Evolutionary conservation across 2,329 filamentous ascomycete species (phyloP), one percentile per base, ranked within the genome.

Genomic region (Coniochaeta sp.): DNA sequence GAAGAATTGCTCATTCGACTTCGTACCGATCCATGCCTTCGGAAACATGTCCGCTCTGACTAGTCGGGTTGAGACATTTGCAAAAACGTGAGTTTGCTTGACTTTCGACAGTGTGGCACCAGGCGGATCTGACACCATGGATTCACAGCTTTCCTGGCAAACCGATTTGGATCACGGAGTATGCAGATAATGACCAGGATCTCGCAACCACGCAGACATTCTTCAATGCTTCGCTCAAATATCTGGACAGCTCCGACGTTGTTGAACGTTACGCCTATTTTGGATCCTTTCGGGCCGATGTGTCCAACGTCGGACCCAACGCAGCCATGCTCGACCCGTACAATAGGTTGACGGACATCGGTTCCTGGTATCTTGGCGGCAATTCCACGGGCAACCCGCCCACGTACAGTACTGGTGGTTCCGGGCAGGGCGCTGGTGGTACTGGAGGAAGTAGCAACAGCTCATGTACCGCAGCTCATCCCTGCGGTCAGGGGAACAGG

Each of bases 81-180:
- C 82, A 87, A 79, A 75, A 17, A 71, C 71, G 72, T 79, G 67
- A 60, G 74, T 69, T 14, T 1, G 14, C 19, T 17, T 54, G 34
- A 22, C 31, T n/a, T 14, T 24, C 19, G 14, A 12, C 43, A 12
- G 3, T 6, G 6, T n/a, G 38, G 38, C n/a, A 24, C 8, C 11
- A 2, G n/a, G 9, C 6, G 17, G 17, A n/a, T 17, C n/a, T 50
- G 56, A 36, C 26, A 28, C 3, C 12, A n/a, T n/a, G 1, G 9
- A 1, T 5, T 43, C 40, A 33, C 43, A 84, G 82, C 33, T 87
- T 84, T 6, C 16, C 38, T 16, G 77, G 81, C 60, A 75, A 77
- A 24, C 78, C 81, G 1, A 82, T 92, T 61, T 93, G 89, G 90
- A 77, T 93, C 7, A 93, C 89, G n/a, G 90, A 93, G 73, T 91